A percentile compares a stretch with the other conserved stretches of the same genome.
Evolutionary conservation across 2,329 filamentous ascomycete genomes (phyloP).

Genomic region (Ceratocystis albifundus): DNA sequence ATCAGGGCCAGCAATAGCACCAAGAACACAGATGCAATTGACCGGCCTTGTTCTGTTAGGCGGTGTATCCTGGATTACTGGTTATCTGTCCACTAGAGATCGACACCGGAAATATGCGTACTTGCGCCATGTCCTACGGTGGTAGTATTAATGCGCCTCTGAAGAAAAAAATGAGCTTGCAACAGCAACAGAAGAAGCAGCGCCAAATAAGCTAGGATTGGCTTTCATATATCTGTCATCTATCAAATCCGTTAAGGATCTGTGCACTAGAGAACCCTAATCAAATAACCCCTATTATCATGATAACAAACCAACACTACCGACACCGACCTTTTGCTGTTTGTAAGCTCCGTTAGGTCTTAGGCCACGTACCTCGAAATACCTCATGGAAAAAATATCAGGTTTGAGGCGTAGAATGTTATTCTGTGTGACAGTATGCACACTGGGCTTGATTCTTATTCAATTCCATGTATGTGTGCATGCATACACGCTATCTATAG

Average conservation of each 20-base stretch:
- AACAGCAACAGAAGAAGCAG: background rate
- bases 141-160: background rate
- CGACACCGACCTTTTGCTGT: background rate
- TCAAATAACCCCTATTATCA: background rate
- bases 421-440: background rate
- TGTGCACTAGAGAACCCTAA: constrained; percentile 4
- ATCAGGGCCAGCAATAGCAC: no score
- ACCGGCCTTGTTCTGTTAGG: background rate
- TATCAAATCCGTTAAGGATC: background rate
- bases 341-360: background rate
- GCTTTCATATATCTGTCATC: background rate
- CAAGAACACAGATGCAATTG: background rate
- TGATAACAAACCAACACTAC: background rate
- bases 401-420: background rate
- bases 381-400: background rate
- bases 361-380: background rate
- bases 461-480: background rate
- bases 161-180: background rate
- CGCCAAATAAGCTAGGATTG: background rate
- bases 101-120: background rate
- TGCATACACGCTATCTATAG: background rate
- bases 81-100: background rate
- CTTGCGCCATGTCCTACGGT: background rate
- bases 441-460: background rate
- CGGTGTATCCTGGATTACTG: background rate